Evolutionary conservation across 768 basidiomycete genomes (phyloP), one percentile per base, ranked within the genome.

Genomic region (Amanita inopinata): DNA sequence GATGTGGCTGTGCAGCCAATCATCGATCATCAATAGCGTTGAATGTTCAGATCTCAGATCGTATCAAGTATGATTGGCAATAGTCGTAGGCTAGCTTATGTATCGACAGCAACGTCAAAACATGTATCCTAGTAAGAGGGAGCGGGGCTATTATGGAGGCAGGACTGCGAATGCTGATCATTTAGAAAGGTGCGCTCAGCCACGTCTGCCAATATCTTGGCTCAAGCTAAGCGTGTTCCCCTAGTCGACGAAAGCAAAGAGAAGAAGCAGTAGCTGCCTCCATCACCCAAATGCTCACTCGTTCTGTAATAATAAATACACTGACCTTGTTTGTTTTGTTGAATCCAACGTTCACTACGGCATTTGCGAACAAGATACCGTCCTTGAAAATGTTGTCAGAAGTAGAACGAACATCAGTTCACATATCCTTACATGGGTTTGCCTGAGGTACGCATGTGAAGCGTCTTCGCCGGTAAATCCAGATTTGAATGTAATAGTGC

Each of bases 201-300:
- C 25, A 24, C n/a, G 44, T 39, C 10, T 9, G 7, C 24, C 5
- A 9, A n/a, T n/a, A n/a, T n/a, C n/a, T n/a, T n/a, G n/a, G n/a
- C n/a, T n/a, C n/a, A n/a, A n/a, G n/a, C n/a, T n/a, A n/a, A n/a
- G n/a, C n/a, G n/a, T 33, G 45, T 39, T 0, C 3, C n/a, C 1
- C 5, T 33, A 91, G 88, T 51, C 88, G 89, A 23, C 69, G 84
- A 43, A 55, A 67, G 35, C 80, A 89, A 56, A 69, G 89, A 36
- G 77, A 77, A 50, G 65, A 51, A 3, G 73, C 62, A 6, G 68
- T 66, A 4, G 57, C 78, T 1, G 89, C 89, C 89, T 1, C 60
- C 78, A 3, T 91, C 89, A 2, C 89, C 89, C 0, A 82, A 80
- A 49, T n/a, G n/a, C n/a, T 73, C 69, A 7, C 76, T 78, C 42